Evolutionary conservation across 139 green algal species (phyloP), one percentile per base, ranked within the genome.

Genomic region (Chlamydomonas incerta): DNA sequence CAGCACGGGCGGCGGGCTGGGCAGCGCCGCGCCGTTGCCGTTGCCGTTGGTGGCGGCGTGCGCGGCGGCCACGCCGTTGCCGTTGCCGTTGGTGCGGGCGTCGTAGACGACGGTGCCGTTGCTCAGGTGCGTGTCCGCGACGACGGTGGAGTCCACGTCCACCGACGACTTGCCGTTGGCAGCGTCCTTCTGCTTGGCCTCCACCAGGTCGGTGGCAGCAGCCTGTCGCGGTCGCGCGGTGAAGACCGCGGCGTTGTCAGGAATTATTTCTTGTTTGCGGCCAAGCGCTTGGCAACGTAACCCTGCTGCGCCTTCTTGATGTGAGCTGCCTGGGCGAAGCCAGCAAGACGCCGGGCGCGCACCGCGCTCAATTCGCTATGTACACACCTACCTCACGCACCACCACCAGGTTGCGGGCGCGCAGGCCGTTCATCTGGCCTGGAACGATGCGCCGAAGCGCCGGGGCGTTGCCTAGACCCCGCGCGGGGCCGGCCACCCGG

Each of bases 131-230:
- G 47, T 24, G 20, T 66, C 9, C 14, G 10, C 33, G 0, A 83
- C 77, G 3, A 85, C 79, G 4, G 79, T 75, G 1, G 79, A 85
- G n/a, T 85, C 79, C 9, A 83, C 37, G 18, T 83, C 79, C 6
- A 35, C 62, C 6, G 41, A 50, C 41, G 23, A 1, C 46, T 75
- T 85, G 79, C 66, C 65, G 11, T 67, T 75, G 8, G 57, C 4
- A 47, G 74, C 29, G 0, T 70, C 62, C 74, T 81, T 76, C 21
- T 46, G 33, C 69, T 88, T 71, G 1, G 84, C 58, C 52, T 89
- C 83, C 24, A 93, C 88, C 34, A 84, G 72, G 10, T 94, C 91
- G 0, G 91, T 93, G 31, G 87, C 87, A 0, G 86, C 83, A 26
- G 91, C 91, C 91, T 94, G 91, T 21, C 3, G 20, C 2, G 1